Percentiles rank a stretch among this genome's conserved stretches.
Evolutionary conservation across 1,284 basidiomycete genomes (phyloP).

Genomic region (Xerocomus nothofagi): DNA sequence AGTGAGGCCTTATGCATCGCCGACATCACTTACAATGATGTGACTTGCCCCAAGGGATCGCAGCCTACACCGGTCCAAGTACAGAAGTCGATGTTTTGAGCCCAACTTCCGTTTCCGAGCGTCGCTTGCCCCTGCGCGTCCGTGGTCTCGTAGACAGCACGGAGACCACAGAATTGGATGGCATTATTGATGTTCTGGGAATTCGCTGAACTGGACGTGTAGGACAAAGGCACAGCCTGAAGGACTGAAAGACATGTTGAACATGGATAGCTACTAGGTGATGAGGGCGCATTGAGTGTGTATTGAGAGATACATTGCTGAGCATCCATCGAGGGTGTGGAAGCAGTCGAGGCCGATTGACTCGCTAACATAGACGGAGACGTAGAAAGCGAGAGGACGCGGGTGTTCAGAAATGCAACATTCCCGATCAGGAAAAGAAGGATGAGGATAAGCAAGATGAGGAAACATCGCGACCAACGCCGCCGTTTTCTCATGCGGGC

Average conservation of each 20-base stretch:
- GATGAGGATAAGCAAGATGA: slow-evolving; percentile 39
- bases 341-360: slow-evolving; percentile 25
- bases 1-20: background rate
- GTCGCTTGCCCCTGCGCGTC: slow-evolving; percentile 40
- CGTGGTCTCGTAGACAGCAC: slow-evolving; percentile 48
- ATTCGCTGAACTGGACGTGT: slow-evolving; percentile 31
- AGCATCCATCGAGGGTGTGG: slow-evolving; percentile 39
- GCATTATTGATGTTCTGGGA: slow-evolving; percentile 38
- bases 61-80: slow-evolving; percentile 50
- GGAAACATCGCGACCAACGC: slow-evolving; percentile 34
- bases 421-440: slow-evolving; percentile 47
- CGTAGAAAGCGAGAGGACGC: slow-evolving; percentile 30
- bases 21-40: slow-evolving; percentile 42
- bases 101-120: slow-evolving; percentile 48
- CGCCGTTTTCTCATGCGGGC: slow-evolving; percentile 33
- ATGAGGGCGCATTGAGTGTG: slow-evolving; percentile 45
- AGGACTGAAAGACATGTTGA: slow-evolving; percentile 46
- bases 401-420: slow-evolving; percentile 41
- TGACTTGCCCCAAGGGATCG: slow-evolving; percentile 41
- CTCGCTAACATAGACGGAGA: slow-evolving; percentile 14
- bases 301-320: slow-evolving; percentile 50
- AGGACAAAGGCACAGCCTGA: slow-evolving; percentile 40
- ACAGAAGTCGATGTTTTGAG: slow-evolving; percentile 48
- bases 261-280: slow-evolving; percentile 48
- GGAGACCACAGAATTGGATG: slow-evolving; percentile 52